These are phyloP conservation scores for Phytophthora tubulina DNA, from an alignment of 352 stramenopile genomes.

Conservation along the genomic window DNA sequence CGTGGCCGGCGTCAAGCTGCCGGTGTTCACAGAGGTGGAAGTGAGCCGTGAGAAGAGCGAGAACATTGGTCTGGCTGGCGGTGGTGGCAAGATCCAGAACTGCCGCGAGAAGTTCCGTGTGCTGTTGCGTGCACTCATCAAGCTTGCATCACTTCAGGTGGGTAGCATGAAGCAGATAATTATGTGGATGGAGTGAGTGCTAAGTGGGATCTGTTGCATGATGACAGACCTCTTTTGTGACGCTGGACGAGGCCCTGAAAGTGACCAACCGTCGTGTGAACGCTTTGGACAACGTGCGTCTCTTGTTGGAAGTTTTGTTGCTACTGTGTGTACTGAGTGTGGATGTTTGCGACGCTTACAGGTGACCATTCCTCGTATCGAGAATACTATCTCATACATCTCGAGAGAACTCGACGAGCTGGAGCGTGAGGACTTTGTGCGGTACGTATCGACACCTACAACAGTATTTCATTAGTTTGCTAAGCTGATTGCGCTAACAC, in stretches of 20 bases:
- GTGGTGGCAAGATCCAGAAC: constrained; percentile 98
- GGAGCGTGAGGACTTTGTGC: constrained; percentile 96
- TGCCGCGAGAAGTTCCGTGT: constrained; percentile 91
- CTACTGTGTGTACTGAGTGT: constrained; percentile 1
- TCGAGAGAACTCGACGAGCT: constrained; percentile 98
- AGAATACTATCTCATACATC: constrained; percentile 98
- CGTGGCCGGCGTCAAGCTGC: constrained; percentile 99
- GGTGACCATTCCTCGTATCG: constrained; percentile 99
- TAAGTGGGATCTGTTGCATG: constrained; percentile 44
- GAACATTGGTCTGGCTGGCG: constrained; percentile 96
- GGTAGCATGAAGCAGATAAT: neutral
- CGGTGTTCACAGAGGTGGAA: constrained; percentile 98
- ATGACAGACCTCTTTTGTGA: constrained; percentile 98
- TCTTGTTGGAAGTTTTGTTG: neutral
- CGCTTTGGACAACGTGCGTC: constrained; percentile 96
- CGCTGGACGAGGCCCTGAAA: constrained; percentile 98
- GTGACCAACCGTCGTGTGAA: constrained; percentile 99
- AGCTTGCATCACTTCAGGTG: constrained; percentile 89
- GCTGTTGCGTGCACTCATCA: constrained; percentile 87
- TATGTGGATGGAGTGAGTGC: constrained; percentile 16
- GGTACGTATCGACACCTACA: constrained; percentile 44
- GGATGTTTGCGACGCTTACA: constrained; percentile 18
- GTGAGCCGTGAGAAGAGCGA: constrained; percentile 95
- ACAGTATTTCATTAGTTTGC: neutral
- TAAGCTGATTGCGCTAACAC: neutral